Base-by-base conservation (phyloP, 208 protist species). In the Trypanosoma platydactyli region DNA sequence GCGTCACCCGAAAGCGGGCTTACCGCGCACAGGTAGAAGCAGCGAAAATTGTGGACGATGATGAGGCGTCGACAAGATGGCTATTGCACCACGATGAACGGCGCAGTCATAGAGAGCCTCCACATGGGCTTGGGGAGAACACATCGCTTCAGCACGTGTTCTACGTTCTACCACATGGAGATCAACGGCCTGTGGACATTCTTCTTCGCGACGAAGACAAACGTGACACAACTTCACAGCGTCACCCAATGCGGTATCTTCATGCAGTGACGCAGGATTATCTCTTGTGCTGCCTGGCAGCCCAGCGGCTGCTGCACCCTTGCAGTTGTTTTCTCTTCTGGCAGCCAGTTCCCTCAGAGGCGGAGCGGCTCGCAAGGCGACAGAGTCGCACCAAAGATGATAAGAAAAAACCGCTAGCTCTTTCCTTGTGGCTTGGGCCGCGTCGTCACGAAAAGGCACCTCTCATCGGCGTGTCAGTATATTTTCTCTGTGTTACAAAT, bases 251-350 rank as follows among this genome's bases (percentile, higher is more conserved):
- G 20, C 64, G 64, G 20, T 73, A 73, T 67, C 52, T 79, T 20
- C 73, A 52, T n/a, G 55, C 46, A 18, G 61, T 73, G 12, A 79
- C 73, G n/a, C 69, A 71, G 25, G 73, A 79, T 25, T 79, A 79
- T 52, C 24, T 79, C 0, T 42, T 79, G 6, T 76, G 71, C 38
- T 91, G 79, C 53, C 45, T 92, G 11, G 88, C 88, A 15, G 76
- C 74, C 18, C 61, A 64, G 7, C 25, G 24, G 20, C 22, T 86
- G 45, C 63, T 94, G 20, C 20, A 83, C 33, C 83, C 83, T 5
- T 20, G 40, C 6, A 65, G 72, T 27, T 89, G 75, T 64, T 94
- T 94, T 68, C 40, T 92, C 24, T 94, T 94, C 52, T 55, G 63
- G 58, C 58, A 24, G 2, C 54, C 78, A 12, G 71, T 85, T 18